Evolutionary conservation across 345 rosid species (phyloP), one percentile per base, ranked within the genome.

Genomic region (Brassica cretica): DNA sequence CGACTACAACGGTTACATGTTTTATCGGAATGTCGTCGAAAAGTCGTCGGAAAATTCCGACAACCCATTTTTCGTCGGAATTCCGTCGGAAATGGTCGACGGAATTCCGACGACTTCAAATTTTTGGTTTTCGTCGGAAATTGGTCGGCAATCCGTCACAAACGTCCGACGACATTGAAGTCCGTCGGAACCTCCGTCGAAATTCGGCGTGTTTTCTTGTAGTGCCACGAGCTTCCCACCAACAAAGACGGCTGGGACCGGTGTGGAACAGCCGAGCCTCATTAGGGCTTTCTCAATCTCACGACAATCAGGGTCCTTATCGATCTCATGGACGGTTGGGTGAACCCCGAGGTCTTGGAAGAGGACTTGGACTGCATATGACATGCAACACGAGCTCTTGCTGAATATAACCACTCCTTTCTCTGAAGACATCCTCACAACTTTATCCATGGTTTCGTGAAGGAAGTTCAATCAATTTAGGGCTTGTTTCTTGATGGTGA

Each of bases 381-480:
- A 84, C 74, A 91, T 27, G 84, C 97, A 91, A 71, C 97, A 91
- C 3, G 97, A 86, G 84, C 93, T 85, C 86, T 89, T 89, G 84
- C 90, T 87, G 91, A 91, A 88, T 71, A 91, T 86, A 76, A 89
- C 91, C 24, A 91, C 88, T 70, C 94, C 94, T 61, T 84, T 90
- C 79, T 89, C 92, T 2, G 94, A 86, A 0, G 82, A 84, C 80
- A 84, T 86, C 46, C 91, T 87, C 80, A 44, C 81, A 84, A 91
- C 91, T 87, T 89, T 91, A 66, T 89, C 97, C 97, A 66, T 80
- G 72, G 68, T 75, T 70, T 75, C 68, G n/a, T 80, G 8, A 32
- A 75, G 33, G 32, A 64, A 41, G 30, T 24, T 39, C 37, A 21
- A 41, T 30, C 33, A 46, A 16, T 73, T 30, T 59, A 66, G 56